These are phyloP conservation scores for Trametes versicolor DNA, from an alignment of 1,284 basidiomycete genomes.

Conservation along the genomic window DNA sequence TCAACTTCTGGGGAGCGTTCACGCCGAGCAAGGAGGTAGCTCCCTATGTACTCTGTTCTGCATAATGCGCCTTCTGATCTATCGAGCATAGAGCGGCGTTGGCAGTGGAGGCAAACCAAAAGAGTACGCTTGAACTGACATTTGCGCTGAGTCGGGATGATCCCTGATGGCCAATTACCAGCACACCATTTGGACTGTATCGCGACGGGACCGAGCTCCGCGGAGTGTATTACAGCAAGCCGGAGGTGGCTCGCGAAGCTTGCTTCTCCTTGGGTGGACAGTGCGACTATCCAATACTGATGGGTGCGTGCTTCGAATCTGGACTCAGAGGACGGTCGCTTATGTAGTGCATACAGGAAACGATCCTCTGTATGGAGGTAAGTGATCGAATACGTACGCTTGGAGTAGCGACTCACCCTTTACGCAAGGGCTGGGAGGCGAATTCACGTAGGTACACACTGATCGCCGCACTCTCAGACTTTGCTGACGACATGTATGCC, in stretches of 20 bases:
- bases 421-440: conserved; percentile 74
- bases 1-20: conserved; percentile 89
- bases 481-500: conserved; percentile 5
- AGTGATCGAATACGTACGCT: conserved; percentile 27
- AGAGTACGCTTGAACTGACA: conserved; percentile 53
- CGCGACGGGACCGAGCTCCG: conserved; percentile 83
- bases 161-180: conserved; percentile 37
- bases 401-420: neutral
- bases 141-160: neutral
- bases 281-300: conserved; percentile 83
- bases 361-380: conserved; percentile 85
- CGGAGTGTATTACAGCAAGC: conserved; percentile 78
- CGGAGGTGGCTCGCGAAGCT: conserved; percentile 72
- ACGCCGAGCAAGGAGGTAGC: conserved; percentile 74
- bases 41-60: neutral
- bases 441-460: conserved; percentile 72
- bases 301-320: conserved; percentile 57
- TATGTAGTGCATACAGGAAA: conserved; percentile 60
- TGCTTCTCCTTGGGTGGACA: conserved; percentile 70
- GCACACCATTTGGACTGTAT: conserved; percentile 83
- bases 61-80: neutral
- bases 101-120: conserved; percentile 76
- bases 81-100: conserved; percentile 71
- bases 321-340: conserved; percentile 1
- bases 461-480: too few species aligned